A percentile compares a stretch with the other conserved stretches of the same genome.
These are phyloP conservation scores for Diplocarpon mali DNA, from an alignment of 2,329 filamentous ascomycete species.

Conservation along the genomic window DNA sequence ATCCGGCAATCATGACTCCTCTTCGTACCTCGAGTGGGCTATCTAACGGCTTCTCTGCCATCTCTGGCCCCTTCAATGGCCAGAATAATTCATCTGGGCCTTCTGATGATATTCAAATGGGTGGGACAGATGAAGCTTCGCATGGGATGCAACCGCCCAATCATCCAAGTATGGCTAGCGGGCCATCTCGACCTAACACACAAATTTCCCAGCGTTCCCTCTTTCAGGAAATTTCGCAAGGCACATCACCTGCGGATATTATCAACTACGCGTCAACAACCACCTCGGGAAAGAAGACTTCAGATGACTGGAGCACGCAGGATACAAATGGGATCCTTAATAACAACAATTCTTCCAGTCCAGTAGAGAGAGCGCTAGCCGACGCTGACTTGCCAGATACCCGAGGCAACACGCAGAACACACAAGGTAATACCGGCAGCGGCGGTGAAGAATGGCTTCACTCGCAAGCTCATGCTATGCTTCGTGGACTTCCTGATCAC, in stretches of 20 bases:
- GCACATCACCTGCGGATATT: slow-evolving; percentile 45
- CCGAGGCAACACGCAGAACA: slow-evolving; percentile 22
- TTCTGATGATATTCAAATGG: slow-evolving; percentile 52
- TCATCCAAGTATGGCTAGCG: slow-evolving; percentile 32
- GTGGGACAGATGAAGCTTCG: slow-evolving; percentile 37
- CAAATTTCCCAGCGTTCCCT: slow-evolving; percentile 50
- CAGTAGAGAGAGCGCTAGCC: slow-evolving; percentile 14
- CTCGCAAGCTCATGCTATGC: slow-evolving; percentile 45
- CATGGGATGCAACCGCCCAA: slow-evolving; percentile 39
- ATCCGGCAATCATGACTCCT: slow-evolving; percentile 22
- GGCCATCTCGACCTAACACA: slow-evolving; percentile 37
- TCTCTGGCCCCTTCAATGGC: slow-evolving; percentile 26
- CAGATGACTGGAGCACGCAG: slow-evolving; percentile 58
- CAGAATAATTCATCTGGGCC: slow-evolving; percentile 44
- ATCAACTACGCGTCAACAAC: slow-evolving; percentile 87
- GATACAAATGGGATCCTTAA: slow-evolving; percentile 51
- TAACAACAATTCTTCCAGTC: slow-evolving; percentile 23
- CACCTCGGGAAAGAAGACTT: slow-evolving; percentile 69
- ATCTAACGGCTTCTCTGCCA: slow-evolving; percentile 45
- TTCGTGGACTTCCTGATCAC: slow-evolving; percentile 28
- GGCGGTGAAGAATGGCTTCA: slow-evolving; percentile 47
- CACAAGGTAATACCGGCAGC: slow-evolving; percentile 32
- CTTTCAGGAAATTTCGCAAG: slow-evolving; percentile 45
- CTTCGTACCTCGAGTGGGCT: slow-evolving; percentile 41
- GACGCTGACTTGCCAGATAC: slow-evolving; percentile 42